A percentile compares a stretch with the other conserved stretches of the same genome.
These are phyloP conservation scores for Kodamaea ohmeri DNA, from an alignment of 1,139 yeast genomes.

Conservation along the genomic window DNA sequence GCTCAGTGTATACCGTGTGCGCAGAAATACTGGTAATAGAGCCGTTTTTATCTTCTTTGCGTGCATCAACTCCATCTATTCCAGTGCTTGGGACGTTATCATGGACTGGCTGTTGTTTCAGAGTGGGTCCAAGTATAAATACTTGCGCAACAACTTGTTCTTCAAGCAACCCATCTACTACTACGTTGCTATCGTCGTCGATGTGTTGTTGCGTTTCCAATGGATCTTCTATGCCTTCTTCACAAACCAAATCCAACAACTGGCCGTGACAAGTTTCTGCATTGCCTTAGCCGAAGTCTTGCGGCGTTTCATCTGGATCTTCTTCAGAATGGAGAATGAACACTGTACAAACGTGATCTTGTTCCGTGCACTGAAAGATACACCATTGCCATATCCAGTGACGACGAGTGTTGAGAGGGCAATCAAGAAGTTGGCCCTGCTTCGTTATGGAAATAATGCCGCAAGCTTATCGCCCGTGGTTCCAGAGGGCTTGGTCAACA, in stretches of 20 bases:
- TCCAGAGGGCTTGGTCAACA: constrained; percentile 2
- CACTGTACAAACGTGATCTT: constrained; percentile 85
- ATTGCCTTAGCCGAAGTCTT: constrained; percentile 79
- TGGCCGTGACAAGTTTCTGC: constrained; percentile 83
- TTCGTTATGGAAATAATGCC: constrained; percentile 24
- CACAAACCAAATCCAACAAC: constrained; percentile 75
- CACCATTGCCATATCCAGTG: constrained; percentile 76
- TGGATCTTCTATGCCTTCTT: constrained; percentile 86
- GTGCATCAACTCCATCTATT: constrained; percentile 62
- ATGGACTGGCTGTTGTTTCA: constrained; percentile 96
- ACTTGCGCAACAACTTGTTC: constrained; percentile 71
- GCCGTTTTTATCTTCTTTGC: constrained; percentile 74
- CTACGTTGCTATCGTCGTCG: constrained; percentile 69
- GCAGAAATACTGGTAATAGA: constrained; percentile 41
- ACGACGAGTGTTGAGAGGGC: constrained; percentile 37
- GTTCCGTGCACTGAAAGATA: constrained; percentile 82
- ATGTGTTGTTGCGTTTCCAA: constrained; percentile 75
- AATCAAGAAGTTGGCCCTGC: constrained; percentile 38
- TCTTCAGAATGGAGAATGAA: constrained; percentile 93
- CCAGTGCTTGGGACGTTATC: constrained; percentile 81
- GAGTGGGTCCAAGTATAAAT: constrained; percentile 51
- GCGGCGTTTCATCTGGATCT: constrained; percentile 83
- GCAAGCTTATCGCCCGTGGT: neutral
- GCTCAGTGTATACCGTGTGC: constrained; percentile 78
- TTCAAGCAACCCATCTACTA: constrained; percentile 58